A percentile compares a stretch with the other conserved stretches of the same genome.
These are phyloP conservation scores for Porcisia deanei DNA, from an alignment of 208 protist species.

Conservation along the genomic window DNA sequence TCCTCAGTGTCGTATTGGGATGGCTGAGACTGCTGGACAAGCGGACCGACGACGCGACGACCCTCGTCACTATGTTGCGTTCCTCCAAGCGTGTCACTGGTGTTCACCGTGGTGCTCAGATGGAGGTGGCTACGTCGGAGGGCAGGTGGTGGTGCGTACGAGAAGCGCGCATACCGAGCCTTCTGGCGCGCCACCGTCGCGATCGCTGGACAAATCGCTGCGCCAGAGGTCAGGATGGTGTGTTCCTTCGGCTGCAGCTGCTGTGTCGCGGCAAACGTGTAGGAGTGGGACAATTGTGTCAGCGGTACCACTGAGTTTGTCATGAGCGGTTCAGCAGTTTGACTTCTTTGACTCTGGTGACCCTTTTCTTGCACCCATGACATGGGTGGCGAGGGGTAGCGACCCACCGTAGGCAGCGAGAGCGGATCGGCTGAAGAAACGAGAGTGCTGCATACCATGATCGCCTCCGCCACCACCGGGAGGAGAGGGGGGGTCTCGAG, in stretches of 20 bases:
- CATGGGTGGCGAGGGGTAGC: not conserved
- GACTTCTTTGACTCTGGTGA: not conserved
- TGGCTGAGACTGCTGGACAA: not conserved
- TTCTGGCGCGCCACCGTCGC: slow-evolving; percentile 26
- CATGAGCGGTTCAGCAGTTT: not conserved
- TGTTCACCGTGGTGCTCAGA: not conserved
- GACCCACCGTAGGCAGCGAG: not conserved
- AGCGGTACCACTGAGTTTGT: not conserved
- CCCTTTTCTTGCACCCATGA: not conserved
- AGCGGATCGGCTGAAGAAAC: not conserved
- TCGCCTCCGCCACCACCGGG: not conserved
- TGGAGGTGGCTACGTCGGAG: slow-evolving; percentile 2
- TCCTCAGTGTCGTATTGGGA: not conserved
- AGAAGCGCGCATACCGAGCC: slow-evolving; percentile 19
- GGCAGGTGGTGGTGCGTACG: slow-evolving; percentile 13
- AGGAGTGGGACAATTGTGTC: not conserved
- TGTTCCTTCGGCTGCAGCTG: not conserved
- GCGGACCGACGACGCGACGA: not conserved
- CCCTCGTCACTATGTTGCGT: not conserved
- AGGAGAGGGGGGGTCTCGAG: not conserved
- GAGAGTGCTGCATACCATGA: not conserved
- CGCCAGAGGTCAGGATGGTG: not conserved
- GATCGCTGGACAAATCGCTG: not conserved
- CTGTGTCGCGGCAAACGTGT: not conserved
- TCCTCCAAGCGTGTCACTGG: not conserved